Evolutionary conservation across 179 eudicot genomes (phyloP).

Genomic region (Spergularia azorica): DNA sequence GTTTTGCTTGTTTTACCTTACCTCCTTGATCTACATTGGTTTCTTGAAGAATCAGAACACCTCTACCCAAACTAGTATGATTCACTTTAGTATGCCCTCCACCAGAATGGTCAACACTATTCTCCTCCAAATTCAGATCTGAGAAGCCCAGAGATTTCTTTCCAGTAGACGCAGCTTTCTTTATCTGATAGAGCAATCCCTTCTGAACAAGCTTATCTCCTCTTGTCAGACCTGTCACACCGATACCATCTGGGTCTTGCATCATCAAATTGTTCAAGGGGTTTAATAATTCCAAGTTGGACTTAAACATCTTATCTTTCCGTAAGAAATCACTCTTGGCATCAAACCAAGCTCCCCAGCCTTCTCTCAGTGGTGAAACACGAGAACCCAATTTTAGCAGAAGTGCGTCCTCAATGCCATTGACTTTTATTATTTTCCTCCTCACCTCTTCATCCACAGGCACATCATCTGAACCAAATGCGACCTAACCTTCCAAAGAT

Average conservation of each 20-base stretch:
- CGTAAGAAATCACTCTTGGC: slow-evolving; percentile 84
- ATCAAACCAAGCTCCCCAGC: slow-evolving; percentile 97
- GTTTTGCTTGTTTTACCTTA: slow-evolving; percentile 37
- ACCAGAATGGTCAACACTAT: slow-evolving; percentile 11
- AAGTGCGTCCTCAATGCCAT: slow-evolving; percentile 66
- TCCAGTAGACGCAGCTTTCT: slow-evolving; percentile 49
- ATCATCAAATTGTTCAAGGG: slow-evolving; percentile 66
- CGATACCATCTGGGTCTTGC: slow-evolving; percentile 86
- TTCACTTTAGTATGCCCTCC: slow-evolving; percentile 3
- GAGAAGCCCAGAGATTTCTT: slow-evolving; percentile 50
- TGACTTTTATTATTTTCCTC: slow-evolving; percentile 51
- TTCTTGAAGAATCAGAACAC: slow-evolving; percentile 15
- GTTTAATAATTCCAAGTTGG: slow-evolving; percentile 70
- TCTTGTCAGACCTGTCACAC: slow-evolving; percentile 56
- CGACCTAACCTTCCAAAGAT: slow-evolving; percentile 33
- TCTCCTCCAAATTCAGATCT: slow-evolving; percentile 17
- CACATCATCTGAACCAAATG: slow-evolving; percentile 77
- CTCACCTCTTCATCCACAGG: slow-evolving; percentile 69
- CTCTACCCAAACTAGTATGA: slow-evolving; percentile 10
- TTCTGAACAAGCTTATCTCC: slow-evolving; percentile 66
- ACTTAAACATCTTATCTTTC: slow-evolving; percentile 78
- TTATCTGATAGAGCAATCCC: slow-evolving; percentile 48
- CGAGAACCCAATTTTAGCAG: slow-evolving; percentile 52
- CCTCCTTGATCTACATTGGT: slow-evolving; percentile 16
- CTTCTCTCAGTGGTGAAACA: slow-evolving; percentile 65